Conservation (phyloP, 179 eudicot species). For the Vitellaria paradoxa region DNA sequence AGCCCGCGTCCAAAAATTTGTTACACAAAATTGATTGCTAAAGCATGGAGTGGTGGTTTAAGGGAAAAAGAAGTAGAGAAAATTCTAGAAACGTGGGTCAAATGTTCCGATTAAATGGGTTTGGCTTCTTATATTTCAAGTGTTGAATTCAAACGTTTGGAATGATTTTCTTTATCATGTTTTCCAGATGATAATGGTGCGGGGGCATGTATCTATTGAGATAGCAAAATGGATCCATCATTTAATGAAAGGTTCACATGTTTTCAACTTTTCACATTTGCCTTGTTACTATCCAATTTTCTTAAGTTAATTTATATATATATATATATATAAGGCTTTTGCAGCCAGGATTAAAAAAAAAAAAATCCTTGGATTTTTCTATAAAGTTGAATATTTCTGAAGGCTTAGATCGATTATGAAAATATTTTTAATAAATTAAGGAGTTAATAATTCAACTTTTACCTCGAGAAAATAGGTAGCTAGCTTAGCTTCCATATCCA, state of each 20-base stretch:
- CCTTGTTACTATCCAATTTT: not conserved
- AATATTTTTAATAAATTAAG: not conserved
- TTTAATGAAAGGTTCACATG: constrained; percentile 9
- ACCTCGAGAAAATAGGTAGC: not conserved
- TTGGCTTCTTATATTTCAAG: not conserved
- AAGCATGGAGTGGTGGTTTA: too few relatives aligned
- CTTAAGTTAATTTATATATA: not conserved
- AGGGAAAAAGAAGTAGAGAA: not conserved
- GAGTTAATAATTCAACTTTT: not conserved
- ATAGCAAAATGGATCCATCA: constrained; percentile 4
- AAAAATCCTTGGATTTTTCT: not conserved
- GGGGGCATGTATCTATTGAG: not conserved
- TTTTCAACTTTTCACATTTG: not conserved
- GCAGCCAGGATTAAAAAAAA: not conserved
- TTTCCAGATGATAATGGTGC: not conserved
- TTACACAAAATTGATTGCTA: not conserved
- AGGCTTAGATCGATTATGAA: not conserved
- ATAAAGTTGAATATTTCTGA: not conserved
- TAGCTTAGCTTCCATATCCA: not conserved
- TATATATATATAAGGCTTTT: not conserved
- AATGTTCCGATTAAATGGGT: not conserved
- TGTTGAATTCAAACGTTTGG: too few relatives aligned
- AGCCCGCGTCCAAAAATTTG: not conserved
- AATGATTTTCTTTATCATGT: not conserved
- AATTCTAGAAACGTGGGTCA: not conserved